A percentile compares a stretch with the other conserved stretches of the same genome.
phyloP scores from a whole-genome alignment of 306 rosid genomes.

The Bauhinia variegata region DNA sequence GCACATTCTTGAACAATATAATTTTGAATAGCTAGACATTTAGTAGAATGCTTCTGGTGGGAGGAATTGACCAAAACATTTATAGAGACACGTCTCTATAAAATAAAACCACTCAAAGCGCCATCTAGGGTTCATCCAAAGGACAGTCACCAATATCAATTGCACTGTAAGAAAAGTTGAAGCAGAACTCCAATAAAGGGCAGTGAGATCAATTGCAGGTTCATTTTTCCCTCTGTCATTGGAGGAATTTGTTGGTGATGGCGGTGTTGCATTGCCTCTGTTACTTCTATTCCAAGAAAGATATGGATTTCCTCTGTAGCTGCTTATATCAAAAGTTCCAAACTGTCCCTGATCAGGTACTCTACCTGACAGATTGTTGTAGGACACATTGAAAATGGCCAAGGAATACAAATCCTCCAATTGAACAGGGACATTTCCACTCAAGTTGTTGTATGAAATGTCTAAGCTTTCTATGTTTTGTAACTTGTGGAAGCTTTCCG shows the following conservation, averaged over 20 bases:
- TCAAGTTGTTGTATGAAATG: conserved; percentile 30
- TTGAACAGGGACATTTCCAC: conserved; percentile 8
- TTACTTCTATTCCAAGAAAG: not conserved
- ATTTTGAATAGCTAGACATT: not conserved
- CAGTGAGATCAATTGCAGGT: not conserved
- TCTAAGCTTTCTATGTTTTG: conserved; percentile 32
- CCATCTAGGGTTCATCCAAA: not conserved
- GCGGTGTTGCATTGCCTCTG: not conserved
- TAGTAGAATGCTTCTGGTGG: not conserved
- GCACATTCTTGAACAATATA: no score
- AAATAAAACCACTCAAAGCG: not conserved
- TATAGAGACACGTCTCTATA: not conserved
- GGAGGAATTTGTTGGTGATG: not conserved
- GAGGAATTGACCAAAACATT: not conserved
- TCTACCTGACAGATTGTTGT: not conserved
- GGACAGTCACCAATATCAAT: not conserved
- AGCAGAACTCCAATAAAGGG: not conserved
- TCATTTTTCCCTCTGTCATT: not conserved
- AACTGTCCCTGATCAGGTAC: not conserved
- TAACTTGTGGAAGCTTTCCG: conserved; percentile 11
- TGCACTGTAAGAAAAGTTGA: not conserved
- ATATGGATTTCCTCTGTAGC: not conserved
- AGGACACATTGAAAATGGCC: conserved; percentile 23
- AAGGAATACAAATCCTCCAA: not conserved
- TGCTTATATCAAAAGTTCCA: not conserved